These are phyloP conservation scores for Abelmoschus esculentus DNA, from an alignment of 345 rosid species.

Conservation along the genomic window DNA sequence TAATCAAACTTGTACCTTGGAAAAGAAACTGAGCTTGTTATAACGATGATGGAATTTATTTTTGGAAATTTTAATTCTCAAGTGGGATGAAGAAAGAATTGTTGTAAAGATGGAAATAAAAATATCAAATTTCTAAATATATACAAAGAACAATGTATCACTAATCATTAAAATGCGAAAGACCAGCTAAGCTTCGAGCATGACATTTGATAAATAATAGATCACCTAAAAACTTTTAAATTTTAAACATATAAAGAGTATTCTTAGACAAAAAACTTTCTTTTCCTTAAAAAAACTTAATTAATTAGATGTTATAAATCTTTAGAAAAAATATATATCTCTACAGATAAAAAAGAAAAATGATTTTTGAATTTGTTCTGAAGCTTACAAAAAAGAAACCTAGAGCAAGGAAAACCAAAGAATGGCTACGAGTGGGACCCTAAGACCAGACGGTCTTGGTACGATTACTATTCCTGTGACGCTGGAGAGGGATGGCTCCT, in stretches of 20 bases:
- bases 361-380: no score
- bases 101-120: neutral
- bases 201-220: neutral
- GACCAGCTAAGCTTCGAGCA: neutral
- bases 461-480: no score
- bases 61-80: neutral
- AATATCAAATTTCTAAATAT: neutral
- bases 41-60: no score
- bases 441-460: no score
- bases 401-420: no score
- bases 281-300: constrained; percentile 8
- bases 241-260: neutral
- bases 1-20: no score
- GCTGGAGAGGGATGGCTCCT: no score
- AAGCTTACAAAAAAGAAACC: no score
- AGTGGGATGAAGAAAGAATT: neutral
- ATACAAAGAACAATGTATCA: neutral
- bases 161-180: constrained; percentile 4
- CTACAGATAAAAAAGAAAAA: no score
- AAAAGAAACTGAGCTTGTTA: no score
- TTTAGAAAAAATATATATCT: no score
- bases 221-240: neutral
- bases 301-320: neutral
- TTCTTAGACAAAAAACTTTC: neutral
- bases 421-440: no score